Evolutionary conservation across 2,329 filamentous ascomycete species (phyloP), one percentile per base, ranked within the genome.

Genomic region (Colletotrichum echinochloae): DNA sequence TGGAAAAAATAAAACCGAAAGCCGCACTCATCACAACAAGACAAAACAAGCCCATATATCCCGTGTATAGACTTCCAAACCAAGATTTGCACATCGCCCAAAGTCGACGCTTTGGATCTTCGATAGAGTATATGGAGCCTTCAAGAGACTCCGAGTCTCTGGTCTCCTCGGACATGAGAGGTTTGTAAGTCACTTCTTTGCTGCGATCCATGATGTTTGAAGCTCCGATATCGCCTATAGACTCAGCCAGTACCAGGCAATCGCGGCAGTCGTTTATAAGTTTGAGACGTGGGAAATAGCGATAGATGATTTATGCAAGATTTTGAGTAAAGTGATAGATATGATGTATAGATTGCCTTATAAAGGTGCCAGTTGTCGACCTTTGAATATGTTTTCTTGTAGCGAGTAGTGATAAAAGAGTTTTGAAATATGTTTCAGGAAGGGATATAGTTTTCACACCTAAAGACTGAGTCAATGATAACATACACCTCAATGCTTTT

Each of bases 81-180:
- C 51, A 39, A 6, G 26, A 48, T 9, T 56, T 64, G 39, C 39
- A 56, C 46, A 48, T 14, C 26, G 55, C 23, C 49, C 49, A 56
- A 28, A 39, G 49, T 12, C 46, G 44, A 14, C 33, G 61, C 49
- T 56, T 51, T 14, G 14, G 26, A 48, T 28, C 26, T 14, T 37
- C 18, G 49, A 35, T 48, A 9, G 51, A 26, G 26, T 26, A 51
- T n/a, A 48, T 8, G 5, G 30, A 64, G 51, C 37, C 51, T 28
- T 18, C n/a, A 18, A 64, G 16, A 56, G 61, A 64, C 16, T 64
- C 61, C 28, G 49, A 55, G 16, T 64, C 61, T 44, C 61, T 23
- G 39, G 26, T 64, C 28, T 64, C 61, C 4, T 28, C 26, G 16
- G 61, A 64, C 61, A 64, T 64, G 12, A 64, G 61, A 48, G 61